Conservation (phyloP, 1,284 basidiomycete genomes). For the Ustilago trichophora region DNA sequence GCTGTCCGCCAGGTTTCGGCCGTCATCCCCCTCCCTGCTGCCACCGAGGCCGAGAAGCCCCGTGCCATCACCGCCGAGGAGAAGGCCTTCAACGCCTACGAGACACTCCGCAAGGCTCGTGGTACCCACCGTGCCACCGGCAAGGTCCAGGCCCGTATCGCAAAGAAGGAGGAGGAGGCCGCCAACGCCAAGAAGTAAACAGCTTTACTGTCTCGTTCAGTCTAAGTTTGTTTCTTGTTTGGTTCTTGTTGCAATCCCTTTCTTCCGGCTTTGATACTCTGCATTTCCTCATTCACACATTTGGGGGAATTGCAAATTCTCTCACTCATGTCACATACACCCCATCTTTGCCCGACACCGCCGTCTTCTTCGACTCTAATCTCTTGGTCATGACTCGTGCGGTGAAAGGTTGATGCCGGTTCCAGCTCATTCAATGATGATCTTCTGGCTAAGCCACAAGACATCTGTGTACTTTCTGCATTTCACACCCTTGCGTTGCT, state of each 20-base stretch:
- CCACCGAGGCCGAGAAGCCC: slow-evolving; percentile 78
- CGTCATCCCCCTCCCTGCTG: slow-evolving; percentile 72
- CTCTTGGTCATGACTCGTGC: slow-evolving; percentile 4
- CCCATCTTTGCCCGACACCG: background rate
- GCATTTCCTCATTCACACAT: too few species aligned
- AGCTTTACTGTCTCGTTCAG: background rate
- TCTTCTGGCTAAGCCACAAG: background rate
- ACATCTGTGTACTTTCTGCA: slow-evolving; percentile 37
- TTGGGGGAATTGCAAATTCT: too few species aligned
- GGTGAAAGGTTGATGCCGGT: background rate
- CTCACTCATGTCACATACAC: too few species aligned
- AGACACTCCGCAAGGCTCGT: slow-evolving; percentile 85
- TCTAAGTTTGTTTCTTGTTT: slow-evolving; percentile 8
- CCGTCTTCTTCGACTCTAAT: slow-evolving; percentile 6
- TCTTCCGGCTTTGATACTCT: too few species aligned
- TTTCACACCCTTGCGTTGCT: slow-evolving; percentile 6
- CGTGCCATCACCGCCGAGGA: slow-evolving; percentile 94
- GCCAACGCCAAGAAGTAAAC: slow-evolving; percentile 89
- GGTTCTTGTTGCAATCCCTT: slow-evolving; percentile 10
- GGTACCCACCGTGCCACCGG: slow-evolving; percentile 87
- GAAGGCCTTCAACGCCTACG: slow-evolving; percentile 82
- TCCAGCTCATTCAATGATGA: slow-evolving; percentile 6
- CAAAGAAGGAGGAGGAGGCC: slow-evolving; percentile 85
- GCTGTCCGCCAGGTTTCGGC: slow-evolving; percentile 74
- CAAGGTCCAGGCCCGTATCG: slow-evolving; percentile 76